Conservation (phyloP, 371 early-diverging fungal genomes). For the Encephalitozoon intestinalis region DNA sequence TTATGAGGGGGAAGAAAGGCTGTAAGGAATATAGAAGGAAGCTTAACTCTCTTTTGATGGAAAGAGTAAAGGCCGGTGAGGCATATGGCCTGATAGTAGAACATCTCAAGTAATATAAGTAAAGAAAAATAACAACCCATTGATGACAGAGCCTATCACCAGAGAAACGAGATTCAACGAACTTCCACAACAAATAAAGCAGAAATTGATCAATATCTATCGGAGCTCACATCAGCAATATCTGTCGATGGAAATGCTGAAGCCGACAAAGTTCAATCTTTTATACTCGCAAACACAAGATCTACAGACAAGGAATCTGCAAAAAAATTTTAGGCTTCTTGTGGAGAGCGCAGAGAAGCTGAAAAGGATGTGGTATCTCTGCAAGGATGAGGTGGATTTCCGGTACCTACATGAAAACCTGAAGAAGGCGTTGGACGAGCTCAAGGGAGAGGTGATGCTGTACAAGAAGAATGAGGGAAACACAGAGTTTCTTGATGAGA, state of each 20-base stretch:
- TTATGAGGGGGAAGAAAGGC: conserved; percentile 41
- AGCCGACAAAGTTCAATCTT: neutral
- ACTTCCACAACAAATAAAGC: conserved; percentile 25
- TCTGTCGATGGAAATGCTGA: neutral
- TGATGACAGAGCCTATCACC: neutral
- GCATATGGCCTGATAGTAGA: neutral
- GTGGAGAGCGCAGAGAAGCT: conserved; percentile 11
- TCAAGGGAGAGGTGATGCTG: conserved; percentile 19
- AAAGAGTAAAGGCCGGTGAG: neutral
- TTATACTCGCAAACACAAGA: conserved; percentile 19
- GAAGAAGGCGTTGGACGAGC: neutral
- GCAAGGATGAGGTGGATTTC: neutral
- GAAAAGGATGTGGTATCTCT: neutral
- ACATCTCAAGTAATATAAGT: neutral
- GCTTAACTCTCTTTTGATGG: conserved; percentile 1
- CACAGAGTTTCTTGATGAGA: conserved; percentile 12
- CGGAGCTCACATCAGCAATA: conserved; percentile 12
- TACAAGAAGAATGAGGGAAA: conserved; percentile 11
- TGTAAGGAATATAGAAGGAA: conserved; percentile 45
- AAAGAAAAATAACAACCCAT: neutral
- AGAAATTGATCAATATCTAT: conserved; percentile 31
- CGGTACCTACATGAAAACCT: conserved; percentile 6
- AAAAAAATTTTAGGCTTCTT: conserved; percentile 15
- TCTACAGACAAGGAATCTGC: conserved; percentile 8
- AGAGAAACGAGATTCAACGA: conserved; percentile 27